Conservation (phyloP, 805 yeast species). For the Teunomyces pallodes region DNA sequence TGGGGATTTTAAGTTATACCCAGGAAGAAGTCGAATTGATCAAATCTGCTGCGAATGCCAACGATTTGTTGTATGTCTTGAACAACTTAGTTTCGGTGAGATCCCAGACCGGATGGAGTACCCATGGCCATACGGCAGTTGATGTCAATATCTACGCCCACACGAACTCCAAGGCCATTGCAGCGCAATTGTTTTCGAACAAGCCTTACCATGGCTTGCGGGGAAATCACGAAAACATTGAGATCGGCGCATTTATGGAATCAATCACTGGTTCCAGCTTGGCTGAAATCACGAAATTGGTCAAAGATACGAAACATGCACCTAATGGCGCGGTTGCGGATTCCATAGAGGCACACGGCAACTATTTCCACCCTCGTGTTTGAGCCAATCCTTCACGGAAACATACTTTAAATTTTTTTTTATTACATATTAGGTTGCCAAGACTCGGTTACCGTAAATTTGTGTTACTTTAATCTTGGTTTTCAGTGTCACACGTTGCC, state of each 20-base stretch:
- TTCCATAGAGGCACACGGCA: not conserved
- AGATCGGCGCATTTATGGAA: constrained; percentile 74
- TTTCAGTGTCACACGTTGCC: not conserved
- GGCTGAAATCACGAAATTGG: constrained; percentile 44
- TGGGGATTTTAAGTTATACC: constrained; percentile 63
- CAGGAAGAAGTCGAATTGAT: constrained; percentile 45
- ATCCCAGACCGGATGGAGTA: constrained; percentile 93
- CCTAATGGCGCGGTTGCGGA: constrained; percentile 20
- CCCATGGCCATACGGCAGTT: constrained; percentile 95
- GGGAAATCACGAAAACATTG: constrained; percentile 87
- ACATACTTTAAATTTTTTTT: not conserved
- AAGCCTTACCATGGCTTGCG: constrained; percentile 43
- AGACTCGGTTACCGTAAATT: not conserved
- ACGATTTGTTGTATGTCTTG: constrained; percentile 47
- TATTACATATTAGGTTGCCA: not conserved
- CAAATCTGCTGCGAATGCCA: constrained; percentile 6
- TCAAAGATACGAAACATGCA: constrained; percentile 50
- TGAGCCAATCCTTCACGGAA: not conserved
- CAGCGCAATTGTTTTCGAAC: constrained; percentile 30
- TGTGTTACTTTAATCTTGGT: not conserved
- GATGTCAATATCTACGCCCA: constrained; percentile 90
- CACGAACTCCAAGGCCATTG: constrained; percentile 53
- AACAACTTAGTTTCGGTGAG: constrained; percentile 74
- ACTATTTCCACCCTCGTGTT: constrained; percentile 3
- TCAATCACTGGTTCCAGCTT: constrained; percentile 49